These are phyloP conservation scores for Puccinia coronata DNA, from an alignment of 1,284 basidiomycete genomes.

Conservation along the genomic window DNA sequence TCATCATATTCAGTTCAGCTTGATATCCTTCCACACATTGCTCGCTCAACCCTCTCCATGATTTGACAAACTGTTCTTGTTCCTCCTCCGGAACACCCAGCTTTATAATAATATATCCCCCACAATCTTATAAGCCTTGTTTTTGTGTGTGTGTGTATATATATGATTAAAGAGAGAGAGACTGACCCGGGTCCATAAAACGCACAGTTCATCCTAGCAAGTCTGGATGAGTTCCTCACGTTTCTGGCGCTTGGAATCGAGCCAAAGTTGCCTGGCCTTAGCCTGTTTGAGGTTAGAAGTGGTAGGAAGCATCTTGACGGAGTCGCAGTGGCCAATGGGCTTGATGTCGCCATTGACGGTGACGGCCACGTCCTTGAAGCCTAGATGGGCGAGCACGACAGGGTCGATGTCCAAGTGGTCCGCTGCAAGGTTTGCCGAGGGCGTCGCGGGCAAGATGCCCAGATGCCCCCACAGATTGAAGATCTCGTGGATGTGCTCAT, in stretches of 20 bases:
- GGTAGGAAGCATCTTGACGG: constrained; percentile 39
- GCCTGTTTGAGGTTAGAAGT: constrained; percentile 8
- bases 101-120: no score
- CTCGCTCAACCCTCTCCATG: constrained; percentile 69
- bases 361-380: constrained; percentile 28
- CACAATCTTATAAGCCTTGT: no score
- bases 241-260: constrained; percentile 18
- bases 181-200: constrained; percentile 67
- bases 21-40: constrained; percentile 66
- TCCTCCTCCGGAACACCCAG: constrained; percentile 71
- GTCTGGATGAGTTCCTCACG: constrained; percentile 75
- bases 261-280: constrained; percentile 1
- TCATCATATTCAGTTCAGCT: constrained; percentile 83
- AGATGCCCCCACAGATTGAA: constrained; percentile 42
- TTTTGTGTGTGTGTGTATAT: no score
- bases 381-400: constrained; percentile 18
- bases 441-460: constrained; percentile 31
- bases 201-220: constrained; percentile 81
- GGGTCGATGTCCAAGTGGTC: constrained; percentile 43
- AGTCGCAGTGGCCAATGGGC: constrained; percentile 9
- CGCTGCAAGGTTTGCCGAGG: background rate
- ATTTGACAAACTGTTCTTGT: constrained; percentile 79
- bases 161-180: background rate
- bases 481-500: constrained; percentile 16
- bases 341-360: constrained; percentile 34